These are phyloP conservation scores for Aureobasidium musti DNA, from an alignment of 2,329 filamentous ascomycete genomes.

Conservation along the genomic window DNA sequence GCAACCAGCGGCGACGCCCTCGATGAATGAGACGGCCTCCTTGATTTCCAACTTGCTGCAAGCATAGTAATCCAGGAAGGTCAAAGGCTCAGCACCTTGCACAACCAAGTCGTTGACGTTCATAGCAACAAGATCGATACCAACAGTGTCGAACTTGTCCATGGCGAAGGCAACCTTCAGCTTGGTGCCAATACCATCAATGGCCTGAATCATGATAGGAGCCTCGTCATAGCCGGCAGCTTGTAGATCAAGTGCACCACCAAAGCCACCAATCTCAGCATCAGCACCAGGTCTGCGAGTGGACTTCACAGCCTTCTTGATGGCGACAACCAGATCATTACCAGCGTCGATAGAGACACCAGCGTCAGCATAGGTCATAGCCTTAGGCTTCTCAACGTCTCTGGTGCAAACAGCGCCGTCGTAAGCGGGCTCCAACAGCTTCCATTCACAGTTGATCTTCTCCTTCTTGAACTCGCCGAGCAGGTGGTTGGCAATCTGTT, in stretches of 20 bases:
- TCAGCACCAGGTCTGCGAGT: conserved; percentile 85
- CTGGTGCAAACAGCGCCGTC: conserved; percentile 56
- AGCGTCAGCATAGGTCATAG: conserved; percentile 84
- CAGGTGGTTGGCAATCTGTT: conserved; percentile 71
- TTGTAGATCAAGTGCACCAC: conserved; percentile 78
- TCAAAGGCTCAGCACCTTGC: conserved; percentile 89
- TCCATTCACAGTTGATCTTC: conserved; percentile 80
- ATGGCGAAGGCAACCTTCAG: conserved; percentile 92
- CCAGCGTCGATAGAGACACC: conserved; percentile 94
- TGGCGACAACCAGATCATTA: conserved; percentile 87
- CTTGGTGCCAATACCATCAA: conserved; percentile 96
- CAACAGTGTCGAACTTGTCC: conserved; percentile 89
- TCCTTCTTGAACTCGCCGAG: conserved; percentile 71
- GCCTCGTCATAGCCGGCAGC: conserved; percentile 71
- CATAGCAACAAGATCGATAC: conserved; percentile 97
- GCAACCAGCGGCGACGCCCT: conserved; percentile 87
- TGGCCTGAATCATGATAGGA: conserved; percentile 86
- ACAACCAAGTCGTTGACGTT: conserved; percentile 98
- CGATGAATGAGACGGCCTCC: conserved; percentile 80
- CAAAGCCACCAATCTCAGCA: conserved; percentile 93
- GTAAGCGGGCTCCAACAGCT: conserved; percentile 82
- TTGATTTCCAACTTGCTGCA: conserved; percentile 82
- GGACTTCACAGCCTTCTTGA: conserved; percentile 84
- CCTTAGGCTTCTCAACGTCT: conserved; percentile 33
- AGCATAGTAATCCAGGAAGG: conserved; percentile 98